Evolutionary conservation across 2,329 filamentous ascomycete genomes (phyloP), one percentile per base, ranked within the genome.

Genomic region (Penicillium sp.): DNA sequence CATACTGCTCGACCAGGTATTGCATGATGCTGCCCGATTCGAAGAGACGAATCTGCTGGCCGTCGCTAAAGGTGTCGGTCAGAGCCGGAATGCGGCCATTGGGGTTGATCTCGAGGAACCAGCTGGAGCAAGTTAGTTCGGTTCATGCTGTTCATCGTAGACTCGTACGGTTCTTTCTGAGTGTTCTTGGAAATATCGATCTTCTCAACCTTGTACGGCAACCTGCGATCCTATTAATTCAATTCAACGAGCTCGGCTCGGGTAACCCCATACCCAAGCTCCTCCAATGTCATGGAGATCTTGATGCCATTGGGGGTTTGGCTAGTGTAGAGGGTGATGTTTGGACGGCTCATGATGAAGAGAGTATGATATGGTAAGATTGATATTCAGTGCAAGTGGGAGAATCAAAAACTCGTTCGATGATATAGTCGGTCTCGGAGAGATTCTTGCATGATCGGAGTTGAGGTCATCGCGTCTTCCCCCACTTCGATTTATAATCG

Each of bases 221-320:
- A 69, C 15, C 64, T 67, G 35, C 39, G 16, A 12, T 31, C 29
- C 6, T 36, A 41, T 57, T 33, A 58, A 43, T 42, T 30, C 6
- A 6, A n/a, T 4, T 6, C 4, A 6, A 13, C 6, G 25, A 27
- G 25, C 12, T 4, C 11, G 6, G 6, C 1, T 27, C 2, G 18
- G 6, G 16, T 30, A 23, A 15, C 18, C 20, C n/a, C 55, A 33
- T 51, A 67, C 64, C 82, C 82, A 3, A 95, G 74, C 67, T 94
- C 88, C 67, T 93, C 87, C 11, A 95, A 70, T 7, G 85, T 75
- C 49, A 95, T 94, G 39, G 85, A 88, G 45, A 86, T 77, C 64
- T 94, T 95, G 73, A 92, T 84, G 47, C 88, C 87, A 66, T 95
- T 95, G 30, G 89, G 86, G 35, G 89, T 95, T 56, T 80, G 76